A percentile compares a stretch with the other conserved stretches of the same genome.
phyloP scores from a whole-genome alignment of 768 basidiomycete species.

The Podaxis mareebaensis region DNA sequence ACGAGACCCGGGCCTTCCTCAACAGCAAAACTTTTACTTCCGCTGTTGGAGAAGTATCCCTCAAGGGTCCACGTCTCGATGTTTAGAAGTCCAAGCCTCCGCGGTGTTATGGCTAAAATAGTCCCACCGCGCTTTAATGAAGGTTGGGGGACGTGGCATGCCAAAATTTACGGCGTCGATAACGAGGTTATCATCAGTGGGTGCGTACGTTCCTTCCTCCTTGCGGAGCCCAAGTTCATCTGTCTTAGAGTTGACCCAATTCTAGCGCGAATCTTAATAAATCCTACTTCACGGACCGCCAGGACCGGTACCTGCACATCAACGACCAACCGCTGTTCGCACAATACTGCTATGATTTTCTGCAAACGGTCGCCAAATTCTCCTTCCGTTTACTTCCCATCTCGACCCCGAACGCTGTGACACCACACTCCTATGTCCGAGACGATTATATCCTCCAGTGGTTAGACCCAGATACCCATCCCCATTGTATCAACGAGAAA shows the following conservation, averaged over 20 bases:
- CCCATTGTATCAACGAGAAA: slow-evolving; percentile 65
- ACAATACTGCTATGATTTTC: slow-evolving; percentile 82
- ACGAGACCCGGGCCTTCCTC: slow-evolving; percentile 74
- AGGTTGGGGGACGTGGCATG: slow-evolving; percentile 99
- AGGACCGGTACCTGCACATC: slow-evolving; percentile 92
- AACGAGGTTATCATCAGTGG: slow-evolving; percentile 92
- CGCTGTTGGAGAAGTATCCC: slow-evolving; percentile 73
- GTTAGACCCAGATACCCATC: slow-evolving; percentile 64
- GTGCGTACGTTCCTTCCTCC: slow-evolving; percentile 41
- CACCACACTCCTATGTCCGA: slow-evolving; percentile 32
- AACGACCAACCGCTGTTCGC: slow-evolving; percentile 58
- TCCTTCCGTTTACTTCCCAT: slow-evolving; percentile 59
- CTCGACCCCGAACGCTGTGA: slow-evolving; percentile 8
- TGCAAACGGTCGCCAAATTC: slow-evolving; percentile 65
- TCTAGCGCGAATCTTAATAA: slow-evolving; percentile 87
- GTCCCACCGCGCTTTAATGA: slow-evolving; percentile 95
- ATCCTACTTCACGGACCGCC: slow-evolving; percentile 93
- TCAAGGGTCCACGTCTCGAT: slow-evolving; percentile 74
- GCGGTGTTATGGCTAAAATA: slow-evolving; percentile 68
- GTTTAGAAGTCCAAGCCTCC: slow-evolving; percentile 86
- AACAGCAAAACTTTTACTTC: slow-evolving; percentile 65
- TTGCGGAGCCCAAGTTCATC: slow-evolving; percentile 2
- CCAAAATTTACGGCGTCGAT: slow-evolving; percentile 93
- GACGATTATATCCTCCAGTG: slow-evolving; percentile 61
- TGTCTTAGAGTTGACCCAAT: background rate